These are phyloP conservation scores for Puccinia hordei DNA, from an alignment of 1,284 basidiomycete species.

Conservation along the genomic window DNA sequence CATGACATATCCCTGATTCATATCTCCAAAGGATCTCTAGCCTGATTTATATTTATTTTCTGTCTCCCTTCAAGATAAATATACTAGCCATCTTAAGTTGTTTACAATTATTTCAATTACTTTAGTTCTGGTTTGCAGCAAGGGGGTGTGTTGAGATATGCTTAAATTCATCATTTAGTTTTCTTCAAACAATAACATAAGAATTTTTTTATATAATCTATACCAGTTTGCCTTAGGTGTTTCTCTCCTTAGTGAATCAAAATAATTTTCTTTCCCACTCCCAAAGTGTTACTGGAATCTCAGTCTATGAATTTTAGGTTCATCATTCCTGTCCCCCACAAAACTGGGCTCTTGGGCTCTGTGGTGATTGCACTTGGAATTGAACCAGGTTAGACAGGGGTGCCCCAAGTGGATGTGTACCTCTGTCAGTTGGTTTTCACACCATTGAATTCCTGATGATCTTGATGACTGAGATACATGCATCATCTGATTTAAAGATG, in stretches of 20 bases:
- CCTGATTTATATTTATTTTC: background rate
- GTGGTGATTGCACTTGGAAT: no score
- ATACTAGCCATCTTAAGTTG: background rate
- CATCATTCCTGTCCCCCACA: no score
- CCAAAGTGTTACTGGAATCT: background rate
- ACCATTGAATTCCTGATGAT: no score
- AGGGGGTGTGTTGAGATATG: background rate
- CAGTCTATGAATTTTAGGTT: no score
- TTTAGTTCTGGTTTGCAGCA: background rate
- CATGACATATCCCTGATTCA: background rate
- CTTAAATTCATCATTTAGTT: background rate
- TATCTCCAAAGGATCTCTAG: background rate
- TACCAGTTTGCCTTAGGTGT: background rate
- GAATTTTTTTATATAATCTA: background rate
- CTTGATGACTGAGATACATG: no score
- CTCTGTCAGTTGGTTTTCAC: no score
- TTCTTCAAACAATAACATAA: background rate
- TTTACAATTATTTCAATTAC: background rate
- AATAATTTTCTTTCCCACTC: background rate
- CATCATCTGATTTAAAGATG: no score
- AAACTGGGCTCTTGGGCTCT: no score
- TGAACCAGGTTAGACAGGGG: no score
- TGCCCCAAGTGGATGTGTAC: no score
- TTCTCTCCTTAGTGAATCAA: background rate
- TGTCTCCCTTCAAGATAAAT: background rate